Evolutionary conservation across 2,329 filamentous ascomycete genomes (phyloP), one percentile per base, ranked within the genome.

Genomic region (Neonectria neomacrospora): DNA sequence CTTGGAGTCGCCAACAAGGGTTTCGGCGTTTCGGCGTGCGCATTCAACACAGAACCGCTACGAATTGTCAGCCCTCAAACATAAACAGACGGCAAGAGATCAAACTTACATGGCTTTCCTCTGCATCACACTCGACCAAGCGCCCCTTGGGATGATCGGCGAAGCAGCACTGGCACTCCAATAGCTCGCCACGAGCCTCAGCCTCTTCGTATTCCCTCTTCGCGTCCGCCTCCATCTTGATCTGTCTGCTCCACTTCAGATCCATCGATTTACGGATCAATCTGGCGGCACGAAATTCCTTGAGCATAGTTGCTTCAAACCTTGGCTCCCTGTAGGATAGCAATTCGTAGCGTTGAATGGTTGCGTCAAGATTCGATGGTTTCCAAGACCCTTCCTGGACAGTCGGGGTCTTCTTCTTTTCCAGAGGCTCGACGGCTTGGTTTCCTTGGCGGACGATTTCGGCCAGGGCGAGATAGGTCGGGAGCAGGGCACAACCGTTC

Each of bases 81-180:
- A n/a, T 6, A 3, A 18, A 9, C 39, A 30, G 2, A 23, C n/a
- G 4, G 26, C 16, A 42, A 14, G 12, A 3, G 3, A 8, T 26
- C 30, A 6, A 22, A 73, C 78, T 68, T 64, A 80, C 79, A 64
- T 94, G 91, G 1, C 78, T 67, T 0, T 74, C 70, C 0, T 85
- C 81, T 16, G 84, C 88, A 54, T 87, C 78, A 75, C 93, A 97
- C 66, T 86, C 81, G 1, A 92, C 84, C 80, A 92, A 88, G 51
- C 88, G 85, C 68, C 92, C 91, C 48, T 88, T 76, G 2, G 91
- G 84, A 53, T 83, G 82, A 4, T 93, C 88, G 7, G 82, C 81
- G 71, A 86, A 96, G 76, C 93, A 97, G 72, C 91, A 93, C 45
- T 83, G 85, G 69, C 91, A 96, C 68, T 95, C 91, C 11, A 82